Base-by-base conservation (phyloP, 2,329 filamentous ascomycete genomes). In the Penicillium janthinellum region DNA sequence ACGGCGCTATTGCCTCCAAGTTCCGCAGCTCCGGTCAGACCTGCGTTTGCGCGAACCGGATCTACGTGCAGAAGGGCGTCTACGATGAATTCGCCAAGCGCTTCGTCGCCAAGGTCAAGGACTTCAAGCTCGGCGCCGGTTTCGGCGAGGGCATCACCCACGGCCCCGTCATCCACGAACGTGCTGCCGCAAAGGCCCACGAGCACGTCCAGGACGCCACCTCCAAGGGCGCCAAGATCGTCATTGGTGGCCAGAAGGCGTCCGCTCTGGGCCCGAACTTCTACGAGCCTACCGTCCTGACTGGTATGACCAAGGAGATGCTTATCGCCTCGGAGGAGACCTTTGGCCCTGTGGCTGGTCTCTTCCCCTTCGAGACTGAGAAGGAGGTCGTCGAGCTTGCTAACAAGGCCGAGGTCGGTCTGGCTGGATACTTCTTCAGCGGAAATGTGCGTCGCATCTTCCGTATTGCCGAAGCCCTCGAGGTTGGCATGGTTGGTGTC, bases 21-120 rank as follows among this genome's bases (percentile, higher is more conserved):
- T 98, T 98, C 86, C 90, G 95, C 56, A 92, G 89, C 39, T 96
- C 91, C 0, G 95, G 95, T 38, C 95, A 99, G 82, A 98, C 95
- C 0, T 99, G 95, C 76, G 93, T 98, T 22, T 93, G 90, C 71
- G 90, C 90, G 6, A 84, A 84, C 70, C 77, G 82, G 0, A 79
- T 84, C 60, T 83, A 82, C 64, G 78, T 84, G 1, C 82, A 84
- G 65, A 74, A 75, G 37, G 80, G 81, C 11, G 75, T 84, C 11
- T 83, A 83, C 62, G 79, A 84, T 45, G 71, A 81, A 31, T 84
- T 89, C 37, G 82, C 84, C 0, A 69, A 76, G 12, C 75, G 81
- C 35, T 88, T 90, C 57, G 78, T 83, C 6, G 78, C 79, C 47
- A 78, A 82, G 63, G 80, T 89, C 60, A 77, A 77, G 60, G 71